phyloP scores from a whole-genome alignment of 140 eudicot genomes.

The Ambrosia hybrid region DNA sequence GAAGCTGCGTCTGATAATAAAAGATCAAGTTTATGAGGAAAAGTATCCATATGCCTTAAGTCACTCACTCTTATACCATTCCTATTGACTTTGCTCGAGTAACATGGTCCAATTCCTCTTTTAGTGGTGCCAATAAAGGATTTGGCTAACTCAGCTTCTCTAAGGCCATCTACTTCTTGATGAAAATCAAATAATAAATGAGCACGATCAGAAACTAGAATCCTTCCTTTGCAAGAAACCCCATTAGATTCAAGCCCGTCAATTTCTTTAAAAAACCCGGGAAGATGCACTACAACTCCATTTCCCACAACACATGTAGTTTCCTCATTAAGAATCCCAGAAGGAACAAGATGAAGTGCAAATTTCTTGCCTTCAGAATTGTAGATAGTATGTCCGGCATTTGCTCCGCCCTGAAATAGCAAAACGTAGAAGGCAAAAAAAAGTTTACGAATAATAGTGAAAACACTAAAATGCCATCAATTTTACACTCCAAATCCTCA shows the following conservation, averaged over 20 bases:
- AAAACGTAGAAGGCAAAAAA: too few relatives aligned
- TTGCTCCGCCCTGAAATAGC: constrained; percentile 83
- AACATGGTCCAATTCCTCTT: constrained; percentile 96
- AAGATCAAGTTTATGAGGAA: constrained; percentile 84
- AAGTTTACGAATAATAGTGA: too few relatives aligned
- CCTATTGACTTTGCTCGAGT: constrained; percentile 87
- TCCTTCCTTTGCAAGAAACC: constrained; percentile 80
- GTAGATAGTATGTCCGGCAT: constrained; percentile 98
- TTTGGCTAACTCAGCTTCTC: constrained; percentile 88
- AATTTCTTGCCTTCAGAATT: constrained; percentile 95
- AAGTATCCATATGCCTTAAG: constrained; percentile 96
- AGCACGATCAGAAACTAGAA: constrained; percentile 90
- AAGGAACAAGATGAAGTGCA: constrained; percentile 98
- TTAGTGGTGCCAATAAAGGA: constrained; percentile 94
- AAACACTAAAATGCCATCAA: neutral
- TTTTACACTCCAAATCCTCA: neutral
- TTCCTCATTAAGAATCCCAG: constrained; percentile 89
- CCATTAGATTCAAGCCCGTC: constrained; percentile 92
- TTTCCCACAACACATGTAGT: constrained; percentile 88
- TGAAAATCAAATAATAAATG: constrained; percentile 88
- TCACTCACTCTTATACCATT: constrained; percentile 91
- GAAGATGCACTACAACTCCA: constrained; percentile 94
- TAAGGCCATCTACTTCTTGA: constrained; percentile 79
- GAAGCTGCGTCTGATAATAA: constrained; percentile 86
- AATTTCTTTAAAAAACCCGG: constrained; percentile 80